phyloP scores from a whole-genome alignment of 768 basidiomycete genomes.

The Kwoniella sp. region DNA sequence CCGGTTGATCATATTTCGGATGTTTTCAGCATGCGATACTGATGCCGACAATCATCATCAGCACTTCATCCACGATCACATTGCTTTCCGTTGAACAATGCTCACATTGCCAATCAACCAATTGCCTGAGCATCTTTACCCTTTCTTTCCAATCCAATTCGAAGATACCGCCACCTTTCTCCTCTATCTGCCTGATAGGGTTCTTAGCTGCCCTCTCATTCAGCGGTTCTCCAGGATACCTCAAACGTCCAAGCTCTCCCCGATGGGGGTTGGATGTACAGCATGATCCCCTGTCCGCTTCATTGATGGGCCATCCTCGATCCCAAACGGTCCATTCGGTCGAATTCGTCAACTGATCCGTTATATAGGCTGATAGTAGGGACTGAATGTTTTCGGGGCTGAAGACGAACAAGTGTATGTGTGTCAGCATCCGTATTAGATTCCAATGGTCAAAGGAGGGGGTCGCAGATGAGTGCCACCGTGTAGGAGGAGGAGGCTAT shows the following conservation, averaged over 20 bases:
- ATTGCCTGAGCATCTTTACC: conserved; percentile 37
- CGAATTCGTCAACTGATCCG: conserved; percentile 31
- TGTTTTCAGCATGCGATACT: conserved; percentile 42
- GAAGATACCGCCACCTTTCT: conserved; percentile 44
- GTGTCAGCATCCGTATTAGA: neutral
- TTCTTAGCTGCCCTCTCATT: conserved; percentile 27
- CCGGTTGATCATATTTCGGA: conserved; percentile 39
- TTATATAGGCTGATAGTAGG: conserved; percentile 40
- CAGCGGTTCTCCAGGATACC: conserved; percentile 40
- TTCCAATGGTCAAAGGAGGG: conserved; percentile 5
- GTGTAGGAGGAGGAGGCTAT: no score
- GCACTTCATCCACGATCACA: neutral
- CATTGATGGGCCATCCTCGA: conserved; percentile 44
- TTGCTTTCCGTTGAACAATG: neutral
- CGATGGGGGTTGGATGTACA: conserved; percentile 32
- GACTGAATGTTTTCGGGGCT: conserved; percentile 45
- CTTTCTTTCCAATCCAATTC: conserved; percentile 47
- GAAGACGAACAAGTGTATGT: neutral
- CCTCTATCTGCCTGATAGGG: conserved; percentile 33
- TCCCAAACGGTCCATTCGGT: conserved; percentile 53
- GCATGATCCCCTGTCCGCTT: conserved; percentile 42
- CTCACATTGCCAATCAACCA: conserved; percentile 54
- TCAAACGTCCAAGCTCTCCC: conserved; percentile 35
- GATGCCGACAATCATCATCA: neutral
- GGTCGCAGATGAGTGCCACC: neutral